A percentile compares a stretch with the other conserved stretches of the same genome.
Evolutionary conservation across 2,329 filamentous ascomycete species (phyloP).

Genomic region (Sarocladium kiliense): DNA sequence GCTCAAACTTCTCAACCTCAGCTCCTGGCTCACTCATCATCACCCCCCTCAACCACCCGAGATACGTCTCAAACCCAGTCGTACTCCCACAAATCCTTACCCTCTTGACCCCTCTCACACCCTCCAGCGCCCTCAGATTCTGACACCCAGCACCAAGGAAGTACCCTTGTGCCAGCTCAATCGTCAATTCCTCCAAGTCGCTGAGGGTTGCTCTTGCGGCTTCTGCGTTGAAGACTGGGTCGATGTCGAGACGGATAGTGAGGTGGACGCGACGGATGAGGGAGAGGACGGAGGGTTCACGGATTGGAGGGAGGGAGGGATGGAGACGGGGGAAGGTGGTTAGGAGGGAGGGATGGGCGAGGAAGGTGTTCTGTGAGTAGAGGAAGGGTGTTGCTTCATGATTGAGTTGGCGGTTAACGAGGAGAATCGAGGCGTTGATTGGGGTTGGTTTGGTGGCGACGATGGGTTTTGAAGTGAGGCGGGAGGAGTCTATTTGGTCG

Average conservation of each 20-base stretch:
- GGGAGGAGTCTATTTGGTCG: conserved; percentile 20
- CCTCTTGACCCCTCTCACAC: conserved; percentile 32
- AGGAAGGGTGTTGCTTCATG: conserved; percentile 34
- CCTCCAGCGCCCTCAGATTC: conserved; percentile 36
- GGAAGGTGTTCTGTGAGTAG: conserved; percentile 38
- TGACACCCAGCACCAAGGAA: conserved; percentile 33
- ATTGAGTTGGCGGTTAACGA: conserved; percentile 34
- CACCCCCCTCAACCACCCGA: conserved; percentile 30
- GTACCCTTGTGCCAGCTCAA: conserved; percentile 30
- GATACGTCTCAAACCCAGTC: conserved; percentile 36
- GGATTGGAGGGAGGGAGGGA: conserved; percentile 24
- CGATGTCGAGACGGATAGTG: conserved; percentile 34
- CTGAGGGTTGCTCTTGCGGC: conserved; percentile 28
- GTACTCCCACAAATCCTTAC: conserved; percentile 32
- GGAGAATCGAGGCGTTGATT: conserved; percentile 34
- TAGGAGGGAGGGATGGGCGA: conserved; percentile 35
- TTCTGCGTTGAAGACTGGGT: conserved; percentile 25
- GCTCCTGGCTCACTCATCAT: conserved; percentile 27
- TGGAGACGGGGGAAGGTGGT: conserved; percentile 35
- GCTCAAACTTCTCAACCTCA: not conserved
- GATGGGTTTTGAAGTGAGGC: conserved; percentile 10
- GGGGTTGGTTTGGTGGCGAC: not conserved
- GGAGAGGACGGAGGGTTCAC: conserved; percentile 20
- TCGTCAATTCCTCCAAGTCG: conserved; percentile 31
- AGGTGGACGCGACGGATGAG: conserved; percentile 35